Evolutionary conservation across 2,329 filamentous ascomycete genomes (phyloP), one percentile per base, ranked within the genome.

Genomic region (Colletotrichum sp.): DNA sequence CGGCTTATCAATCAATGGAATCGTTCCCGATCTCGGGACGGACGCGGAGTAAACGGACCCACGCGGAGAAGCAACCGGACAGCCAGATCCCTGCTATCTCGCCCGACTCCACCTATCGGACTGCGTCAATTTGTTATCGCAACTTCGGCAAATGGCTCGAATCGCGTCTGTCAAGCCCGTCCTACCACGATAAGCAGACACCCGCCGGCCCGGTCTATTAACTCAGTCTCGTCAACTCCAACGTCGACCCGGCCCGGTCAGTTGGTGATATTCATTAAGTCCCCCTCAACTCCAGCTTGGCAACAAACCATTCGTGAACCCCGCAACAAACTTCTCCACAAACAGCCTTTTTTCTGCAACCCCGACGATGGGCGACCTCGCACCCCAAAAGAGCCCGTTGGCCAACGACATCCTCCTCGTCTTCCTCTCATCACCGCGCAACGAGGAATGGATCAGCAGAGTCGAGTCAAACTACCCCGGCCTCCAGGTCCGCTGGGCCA

Each of bases 331-430:
- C 26, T 30, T 68, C 30, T 36, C 65, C 55, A 10, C 13, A 36
- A 34, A 26, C 7, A 28, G 24, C 12, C 7, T 36, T 13, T 15
- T 28, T 12, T 24, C n/a, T 12, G 22, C 28, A 59, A 30, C 9
- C 26, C 22, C 5, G 13, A 36, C 18, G 3, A 75, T 75, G 74
- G 74, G 74, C 48, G 70, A 75, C n/a, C 5, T 73, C 3, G 16
- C 26, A 26, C 22, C 39, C 7, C 26, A 28, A 6, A 52, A 55
- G 15, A 69, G 59, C 48, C 67, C 79, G 30, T 78, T 87, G 59
- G 81, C 79, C 75, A 80, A 82, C 44, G 87, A 89, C 72, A 82
- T 86, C 15, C 80, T 89, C 7, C 81, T 89, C 28, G 69, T 89
- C 30, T 82, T 85, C 71, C 57, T 85, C 9, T 84, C 84, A 5